phyloP scores from a whole-genome alignment of 129 eudicot species.

The Flaveria linearis region DNA sequence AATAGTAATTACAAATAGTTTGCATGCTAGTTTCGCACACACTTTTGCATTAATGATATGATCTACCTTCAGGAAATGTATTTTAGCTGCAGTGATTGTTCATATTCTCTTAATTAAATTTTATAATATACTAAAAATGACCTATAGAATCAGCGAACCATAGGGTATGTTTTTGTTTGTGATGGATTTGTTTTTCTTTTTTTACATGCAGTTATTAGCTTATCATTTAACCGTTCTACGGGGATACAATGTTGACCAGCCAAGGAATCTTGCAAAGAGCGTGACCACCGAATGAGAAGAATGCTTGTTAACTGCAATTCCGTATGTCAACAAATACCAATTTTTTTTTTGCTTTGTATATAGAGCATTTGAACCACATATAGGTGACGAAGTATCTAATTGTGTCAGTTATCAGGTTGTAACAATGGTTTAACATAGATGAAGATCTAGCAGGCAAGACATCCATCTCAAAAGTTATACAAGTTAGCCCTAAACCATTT shows the following conservation, averaged over 20 bases:
- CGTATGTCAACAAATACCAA: neutral
- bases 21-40: neutral
- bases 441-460: conserved; percentile 8
- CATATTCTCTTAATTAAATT: neutral
- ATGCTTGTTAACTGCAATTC: neutral
- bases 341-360: neutral
- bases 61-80: neutral
- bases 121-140: neutral
- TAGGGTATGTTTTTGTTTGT: neutral
- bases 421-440: neutral
- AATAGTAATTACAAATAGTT: neutral
- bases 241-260: conserved; percentile 88
- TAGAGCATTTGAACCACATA: neutral
- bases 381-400: neutral
- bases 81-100: neutral
- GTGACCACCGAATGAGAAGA: conserved; percentile 70
- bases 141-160: neutral
- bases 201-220: conserved; percentile 62
- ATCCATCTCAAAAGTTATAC: neutral
- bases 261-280: conserved; percentile 86
- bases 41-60: neutral
- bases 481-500: neutral
- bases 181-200: conserved; percentile 4
- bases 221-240: conserved; percentile 77
- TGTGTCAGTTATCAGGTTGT: conserved; percentile 1